Percentiles rank a stretch among this genome's conserved stretches.
These are phyloP conservation scores for Nicotiana sylvestris DNA, from an alignment of 257 asterid genomes.

Conservation along the genomic window DNA sequence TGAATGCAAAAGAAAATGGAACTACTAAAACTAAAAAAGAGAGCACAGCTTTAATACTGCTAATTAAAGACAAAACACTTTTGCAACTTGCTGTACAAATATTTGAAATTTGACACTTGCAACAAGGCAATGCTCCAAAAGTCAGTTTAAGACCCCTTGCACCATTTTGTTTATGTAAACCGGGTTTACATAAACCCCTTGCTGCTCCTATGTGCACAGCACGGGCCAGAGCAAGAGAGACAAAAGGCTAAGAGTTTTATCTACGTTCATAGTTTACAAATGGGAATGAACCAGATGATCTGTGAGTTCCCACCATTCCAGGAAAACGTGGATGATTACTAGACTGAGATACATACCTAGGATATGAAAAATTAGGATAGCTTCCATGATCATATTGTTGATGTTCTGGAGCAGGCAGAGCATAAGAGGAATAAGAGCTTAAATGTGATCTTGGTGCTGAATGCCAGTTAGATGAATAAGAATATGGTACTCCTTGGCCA, in stretches of 20 bases:
- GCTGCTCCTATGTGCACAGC: not conserved
- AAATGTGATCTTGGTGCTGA: constrained; percentile 20
- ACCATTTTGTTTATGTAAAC: not conserved
- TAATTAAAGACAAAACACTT: not conserved
- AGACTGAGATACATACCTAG: constrained; percentile 15
- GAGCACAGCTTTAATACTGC: not conserved
- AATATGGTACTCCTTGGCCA: constrained; percentile 14
- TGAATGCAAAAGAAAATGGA: not conserved
- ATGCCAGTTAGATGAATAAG: constrained; percentile 14
- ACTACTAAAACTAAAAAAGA: not conserved
- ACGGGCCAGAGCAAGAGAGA: not conserved
- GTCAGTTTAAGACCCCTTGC: not conserved
- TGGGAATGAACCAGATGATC: not conserved
- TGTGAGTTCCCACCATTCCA: constrained; percentile 8
- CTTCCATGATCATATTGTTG: constrained; percentile 15
- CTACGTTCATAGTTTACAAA: constrained; percentile 4
- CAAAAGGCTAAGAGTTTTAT: not conserved
- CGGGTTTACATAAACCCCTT: not conserved
- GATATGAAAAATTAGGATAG: constrained; percentile 18
- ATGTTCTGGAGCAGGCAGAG: constrained; percentile 8
- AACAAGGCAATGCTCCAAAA: not conserved
- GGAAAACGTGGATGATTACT: constrained; percentile 14
- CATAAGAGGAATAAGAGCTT: constrained; percentile 10
- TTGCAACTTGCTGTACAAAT: not conserved
- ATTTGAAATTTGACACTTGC: not conserved